Percentiles rank a stretch among this genome's conserved stretches.
Conservation (phyloP, 139 green algal species). For the Picochlorum sp. region DNA sequence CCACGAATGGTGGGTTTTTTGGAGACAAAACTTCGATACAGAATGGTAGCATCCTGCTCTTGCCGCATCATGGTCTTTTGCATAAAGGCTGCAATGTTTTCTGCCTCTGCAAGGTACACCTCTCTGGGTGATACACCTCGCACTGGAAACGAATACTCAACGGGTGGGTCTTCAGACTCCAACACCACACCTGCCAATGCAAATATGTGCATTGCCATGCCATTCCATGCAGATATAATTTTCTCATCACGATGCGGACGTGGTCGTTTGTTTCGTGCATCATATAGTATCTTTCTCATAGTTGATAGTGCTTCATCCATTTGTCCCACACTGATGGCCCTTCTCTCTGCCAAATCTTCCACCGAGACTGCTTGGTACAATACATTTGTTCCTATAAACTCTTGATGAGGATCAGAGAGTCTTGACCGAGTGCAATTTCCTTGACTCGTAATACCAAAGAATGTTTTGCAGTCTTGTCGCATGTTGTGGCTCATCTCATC, state of each 20-base stretch:
- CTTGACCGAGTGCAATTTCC: constrained; percentile 50
- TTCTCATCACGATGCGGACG: constrained; percentile 79
- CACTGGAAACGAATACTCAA: constrained; percentile 53
- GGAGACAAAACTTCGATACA: constrained; percentile 51
- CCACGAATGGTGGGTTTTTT: constrained; percentile 38
- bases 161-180: constrained; percentile 28
- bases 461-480: constrained; percentile 20
- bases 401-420: constrained; percentile 67
- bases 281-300: constrained; percentile 48
- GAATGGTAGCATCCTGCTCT: constrained; percentile 4
- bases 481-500: constrained; percentile 26
- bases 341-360: constrained; percentile 23
- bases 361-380: constrained; percentile 39
- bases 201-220: constrained; percentile 70
- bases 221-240: constrained; percentile 89
- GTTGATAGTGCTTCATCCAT: constrained; percentile 36
- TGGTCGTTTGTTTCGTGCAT: constrained; percentile 37
- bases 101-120: background rate
- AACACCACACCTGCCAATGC: constrained; percentile 56
- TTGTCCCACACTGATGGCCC: constrained; percentile 25
- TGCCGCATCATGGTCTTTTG: constrained; percentile 61
- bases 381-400: constrained; percentile 77
- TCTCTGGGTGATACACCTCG: background rate
- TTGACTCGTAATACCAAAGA: constrained; percentile 53
- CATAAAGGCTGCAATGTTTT: constrained; percentile 53